Conservation (phyloP, 2,329 filamentous ascomycete genomes). For the Verticillium longisporum region DNA sequence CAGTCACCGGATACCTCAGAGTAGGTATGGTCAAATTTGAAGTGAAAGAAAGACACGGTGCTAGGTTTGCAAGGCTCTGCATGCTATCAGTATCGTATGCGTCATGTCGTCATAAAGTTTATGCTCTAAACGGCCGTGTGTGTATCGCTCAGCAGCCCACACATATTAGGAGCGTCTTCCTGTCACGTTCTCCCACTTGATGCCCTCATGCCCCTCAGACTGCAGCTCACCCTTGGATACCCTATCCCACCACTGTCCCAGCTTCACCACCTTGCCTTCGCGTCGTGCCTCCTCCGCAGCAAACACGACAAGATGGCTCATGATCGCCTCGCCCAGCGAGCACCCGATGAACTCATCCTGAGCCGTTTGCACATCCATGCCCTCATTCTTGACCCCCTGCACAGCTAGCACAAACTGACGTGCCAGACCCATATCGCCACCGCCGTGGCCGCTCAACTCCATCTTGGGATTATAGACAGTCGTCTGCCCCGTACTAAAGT, state of each 20-base stretch:
- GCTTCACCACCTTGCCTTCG: constrained; percentile 64
- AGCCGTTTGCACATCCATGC: constrained; percentile 59
- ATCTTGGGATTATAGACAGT: constrained; percentile 8
- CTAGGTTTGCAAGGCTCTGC: not conserved
- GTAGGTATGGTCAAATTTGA: no score
- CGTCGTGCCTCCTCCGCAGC: constrained; percentile 82
- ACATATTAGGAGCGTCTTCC: not conserved
- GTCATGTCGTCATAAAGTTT: not conserved
- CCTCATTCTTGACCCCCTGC: constrained; percentile 66
- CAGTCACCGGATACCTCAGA: no score
- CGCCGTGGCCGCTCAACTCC: constrained; percentile 10
- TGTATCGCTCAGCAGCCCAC: not conserved
- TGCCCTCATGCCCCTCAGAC: not conserved
- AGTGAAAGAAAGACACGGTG: no score
- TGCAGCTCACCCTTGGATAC: not conserved
- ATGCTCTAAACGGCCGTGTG: not conserved
- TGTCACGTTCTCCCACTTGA: not conserved
- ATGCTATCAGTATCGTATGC: not conserved
- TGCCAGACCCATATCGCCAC: constrained; percentile 47
- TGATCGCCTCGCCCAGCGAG: constrained; percentile 77
- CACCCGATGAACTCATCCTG: constrained; percentile 75
- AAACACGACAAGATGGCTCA: constrained; percentile 89
- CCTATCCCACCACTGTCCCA: constrained; percentile 65
- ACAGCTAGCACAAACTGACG: constrained; percentile 79
- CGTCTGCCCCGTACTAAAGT: constrained; percentile 24